Evolutionary conservation across 805 yeast species (phyloP).

Genomic region (Suhomyces vadensis): DNA sequence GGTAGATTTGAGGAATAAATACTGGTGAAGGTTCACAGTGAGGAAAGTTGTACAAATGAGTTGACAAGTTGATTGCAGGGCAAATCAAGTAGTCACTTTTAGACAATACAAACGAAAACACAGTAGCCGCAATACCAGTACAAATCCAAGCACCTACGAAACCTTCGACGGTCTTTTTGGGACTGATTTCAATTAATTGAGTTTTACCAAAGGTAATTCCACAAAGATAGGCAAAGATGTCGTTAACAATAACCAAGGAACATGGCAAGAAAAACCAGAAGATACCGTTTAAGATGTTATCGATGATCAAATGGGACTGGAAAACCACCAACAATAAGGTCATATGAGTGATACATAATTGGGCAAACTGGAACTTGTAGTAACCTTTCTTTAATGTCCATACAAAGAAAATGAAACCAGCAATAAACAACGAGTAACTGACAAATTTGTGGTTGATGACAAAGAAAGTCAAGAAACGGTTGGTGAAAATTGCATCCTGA

Average conservation of each 20-base stretch:
- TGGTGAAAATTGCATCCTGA: conserved; percentile 50
- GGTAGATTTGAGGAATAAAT: conserved; percentile 77
- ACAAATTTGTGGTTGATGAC: conserved; percentile 81
- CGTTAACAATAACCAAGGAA: conserved; percentile 88
- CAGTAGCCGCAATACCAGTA: conserved; percentile 72
- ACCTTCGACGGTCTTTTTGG: conserved; percentile 97
- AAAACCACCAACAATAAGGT: conserved; percentile 83
- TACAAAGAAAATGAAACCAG: conserved; percentile 89
- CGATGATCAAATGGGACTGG: conserved; percentile 91
- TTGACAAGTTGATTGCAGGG: conserved; percentile 71
- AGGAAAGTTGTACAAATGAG: conserved; percentile 60
- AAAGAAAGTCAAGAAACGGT: conserved; percentile 54
- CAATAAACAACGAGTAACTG: conserved; percentile 77
- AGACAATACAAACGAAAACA: conserved; percentile 63
- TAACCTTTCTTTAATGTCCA: conserved; percentile 85
- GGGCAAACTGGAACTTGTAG: conserved; percentile 90
- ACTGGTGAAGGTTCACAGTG: conserved; percentile 86
- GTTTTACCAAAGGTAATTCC: conserved; percentile 96
- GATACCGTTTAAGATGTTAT: conserved; percentile 84
- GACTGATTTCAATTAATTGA: conserved; percentile 88
- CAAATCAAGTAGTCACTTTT: conserved; percentile 79
- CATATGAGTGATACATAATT: conserved; percentile 93
- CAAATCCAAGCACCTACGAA: conserved; percentile 97
- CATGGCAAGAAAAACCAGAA: conserved; percentile 95
- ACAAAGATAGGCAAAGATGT: conserved; percentile 93